Base-by-base conservation (phyloP, 169 alveolate species). In the Eimeria tenella region DNA sequence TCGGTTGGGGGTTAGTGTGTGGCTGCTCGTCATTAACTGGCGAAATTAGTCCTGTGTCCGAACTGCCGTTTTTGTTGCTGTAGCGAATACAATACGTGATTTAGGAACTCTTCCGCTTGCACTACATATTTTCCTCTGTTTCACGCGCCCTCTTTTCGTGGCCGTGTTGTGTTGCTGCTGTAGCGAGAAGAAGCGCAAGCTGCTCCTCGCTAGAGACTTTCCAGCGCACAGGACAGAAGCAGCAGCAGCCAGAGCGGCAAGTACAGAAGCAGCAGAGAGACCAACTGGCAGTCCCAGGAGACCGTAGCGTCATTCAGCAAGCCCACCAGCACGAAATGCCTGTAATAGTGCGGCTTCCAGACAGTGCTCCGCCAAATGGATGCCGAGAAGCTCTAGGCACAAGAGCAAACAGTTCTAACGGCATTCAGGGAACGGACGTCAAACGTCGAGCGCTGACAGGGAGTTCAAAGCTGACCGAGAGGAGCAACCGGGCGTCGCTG, bases 161-260 rank as follows among this genome's bases (percentile, higher is more conserved):
- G 1, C 68, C 21, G 68, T 17, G 11, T 23, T 68, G 21, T 74
- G 17, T 53, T 79, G 87, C 70, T 79, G 68, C 49, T 79, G 58
- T 68, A 79, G 87, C 87, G 87, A 79, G 70, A 49, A 21, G 87
- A 23, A 79, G 87, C 87, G 58, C 87, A 68, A 79, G 87, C 87
- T 79, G 70, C 87, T 79, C 62, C 58, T 63, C 87, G 4, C 56
- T 79, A 19, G 71, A 42, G 8, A 4, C 70, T 15, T n/a, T 68
- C 4, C 71, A 23, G 68, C 63, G 15, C 25, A 8, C 70, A 7
- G 13, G 49, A 9, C 50, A 52, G 1, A 19, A 25, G 83, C 83
- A 42, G 56, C 83, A 42, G 21, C 52, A 73, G 56, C 52, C 2
- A 53, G 10, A 73, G 83, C 83, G 8, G 83, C 52, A 25, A 53